phyloP scores from a whole-genome alignment of 2,329 filamentous ascomycete genomes.

The Elsinoe perseae region DNA sequence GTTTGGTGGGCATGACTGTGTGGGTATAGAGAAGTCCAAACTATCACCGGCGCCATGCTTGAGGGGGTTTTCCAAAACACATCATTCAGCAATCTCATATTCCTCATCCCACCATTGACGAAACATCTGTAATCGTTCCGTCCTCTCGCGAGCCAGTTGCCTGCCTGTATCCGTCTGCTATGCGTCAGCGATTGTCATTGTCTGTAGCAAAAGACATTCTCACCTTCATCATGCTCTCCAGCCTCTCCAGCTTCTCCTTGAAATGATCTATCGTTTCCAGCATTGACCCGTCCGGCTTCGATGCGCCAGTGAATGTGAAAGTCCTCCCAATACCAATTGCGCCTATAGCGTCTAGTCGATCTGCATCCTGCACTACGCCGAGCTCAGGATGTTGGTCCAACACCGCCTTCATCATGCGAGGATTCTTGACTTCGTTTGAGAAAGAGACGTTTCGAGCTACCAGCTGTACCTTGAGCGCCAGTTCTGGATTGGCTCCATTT shows the following conservation, averaged over 20 bases:
- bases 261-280: slow-evolving; percentile 65
- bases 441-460: slow-evolving; percentile 74
- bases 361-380: slow-evolving; percentile 83
- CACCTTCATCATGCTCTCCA: slow-evolving; percentile 53
- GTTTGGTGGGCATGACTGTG: slow-evolving; percentile 7
- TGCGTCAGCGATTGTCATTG: slow-evolving; percentile 1
- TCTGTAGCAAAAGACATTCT: neutral
- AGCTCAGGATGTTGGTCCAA: slow-evolving; percentile 63
- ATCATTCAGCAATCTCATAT: slow-evolving; percentile 17
- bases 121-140: slow-evolving; percentile 43
- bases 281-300: slow-evolving; percentile 45
- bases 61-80: neutral
- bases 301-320: slow-evolving; percentile 68
- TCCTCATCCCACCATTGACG: slow-evolving; percentile 50
- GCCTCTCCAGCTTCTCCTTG: slow-evolving; percentile 61
- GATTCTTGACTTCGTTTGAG: slow-evolving; percentile 62
- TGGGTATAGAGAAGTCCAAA: slow-evolving; percentile 11
- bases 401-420: slow-evolving; percentile 50
- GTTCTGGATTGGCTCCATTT: slow-evolving; percentile 47
- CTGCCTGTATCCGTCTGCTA: slow-evolving; percentile 43
- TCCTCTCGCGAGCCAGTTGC: slow-evolving; percentile 42
- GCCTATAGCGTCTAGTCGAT: slow-evolving; percentile 84
- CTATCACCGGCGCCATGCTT: slow-evolving; percentile 12
- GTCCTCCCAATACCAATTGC: slow-evolving; percentile 73
- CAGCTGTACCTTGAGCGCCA: slow-evolving; percentile 61